Conservation (phyloP, 768 basidiomycete genomes). For the Rhodotorula graminis region DNA sequence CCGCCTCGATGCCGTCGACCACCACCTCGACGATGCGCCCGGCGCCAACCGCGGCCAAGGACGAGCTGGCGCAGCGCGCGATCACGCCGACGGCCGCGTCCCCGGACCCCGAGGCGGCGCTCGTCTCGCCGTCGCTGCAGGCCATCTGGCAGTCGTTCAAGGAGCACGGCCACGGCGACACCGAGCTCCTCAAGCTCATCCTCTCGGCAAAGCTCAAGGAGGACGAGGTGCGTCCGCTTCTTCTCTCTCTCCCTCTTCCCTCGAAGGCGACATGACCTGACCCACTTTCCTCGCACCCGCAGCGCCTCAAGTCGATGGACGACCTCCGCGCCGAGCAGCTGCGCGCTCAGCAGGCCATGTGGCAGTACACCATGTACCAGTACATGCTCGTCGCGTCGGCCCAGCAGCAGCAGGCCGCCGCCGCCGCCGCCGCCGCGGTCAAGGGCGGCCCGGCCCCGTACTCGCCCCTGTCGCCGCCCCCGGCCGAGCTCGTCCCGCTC, state of each 20-base stretch:
- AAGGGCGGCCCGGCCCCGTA: slow-evolving; percentile 11
- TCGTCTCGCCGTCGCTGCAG: slow-evolving; percentile 16
- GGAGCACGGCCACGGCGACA: slow-evolving; percentile 17
- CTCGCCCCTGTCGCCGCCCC: slow-evolving; percentile 22
- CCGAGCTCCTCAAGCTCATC: slow-evolving; percentile 27
- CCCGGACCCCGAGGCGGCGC: neutral
- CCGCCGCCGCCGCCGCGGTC: neutral
- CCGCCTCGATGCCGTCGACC: too few relatives aligned
- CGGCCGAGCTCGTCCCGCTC: neutral
- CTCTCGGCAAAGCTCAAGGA: slow-evolving; percentile 28
- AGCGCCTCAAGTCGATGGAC: slow-evolving; percentile 37
- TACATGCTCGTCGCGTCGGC: slow-evolving; percentile 9
- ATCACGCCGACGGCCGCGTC: neutral
- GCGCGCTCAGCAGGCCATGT: slow-evolving; percentile 22
- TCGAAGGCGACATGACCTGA: neutral
- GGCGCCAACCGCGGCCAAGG: neutral
- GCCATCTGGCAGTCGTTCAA: slow-evolving; percentile 17
- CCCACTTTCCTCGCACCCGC: neutral
- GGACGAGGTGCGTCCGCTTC: slow-evolving; percentile 29
- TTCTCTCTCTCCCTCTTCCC: neutral
- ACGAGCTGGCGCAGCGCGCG: neutral
- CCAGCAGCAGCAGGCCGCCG: neutral
- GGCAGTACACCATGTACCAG: slow-evolving; percentile 8
- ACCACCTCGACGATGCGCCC: neutral
- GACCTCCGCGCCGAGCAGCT: slow-evolving; percentile 24